These are phyloP conservation scores for Alternaria conjuncta DNA, from an alignment of 2,329 filamentous ascomycete species.

Conservation along the genomic window DNA sequence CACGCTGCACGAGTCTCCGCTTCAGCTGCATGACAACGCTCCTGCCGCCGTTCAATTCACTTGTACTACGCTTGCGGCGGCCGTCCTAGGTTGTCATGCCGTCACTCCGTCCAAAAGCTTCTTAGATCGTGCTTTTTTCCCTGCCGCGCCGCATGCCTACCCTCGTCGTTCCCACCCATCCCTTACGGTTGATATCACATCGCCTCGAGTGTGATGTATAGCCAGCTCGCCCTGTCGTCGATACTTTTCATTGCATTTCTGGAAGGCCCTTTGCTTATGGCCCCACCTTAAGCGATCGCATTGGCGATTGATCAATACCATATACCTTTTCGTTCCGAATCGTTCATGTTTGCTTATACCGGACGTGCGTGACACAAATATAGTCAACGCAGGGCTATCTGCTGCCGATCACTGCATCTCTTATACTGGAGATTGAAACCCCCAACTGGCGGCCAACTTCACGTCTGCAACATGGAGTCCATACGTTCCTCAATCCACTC, in stretches of 20 bases:
- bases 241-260: background rate
- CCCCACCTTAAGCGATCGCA: constrained; percentile 10
- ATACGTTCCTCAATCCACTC: constrained; percentile 23
- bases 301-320: constrained; percentile 3
- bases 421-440: constrained; percentile 9
- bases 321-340: constrained; percentile 8
- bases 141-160: background rate
- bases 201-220: background rate
- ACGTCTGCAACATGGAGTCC: constrained; percentile 28
- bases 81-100: constrained; percentile 23
- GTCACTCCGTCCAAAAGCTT: constrained; percentile 20
- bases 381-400: constrained; percentile 4
- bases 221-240: constrained; percentile 8
- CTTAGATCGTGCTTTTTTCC: constrained; percentile 1
- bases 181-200: background rate
- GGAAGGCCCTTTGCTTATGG: constrained; percentile 14
- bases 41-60: constrained; percentile 24
- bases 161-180: constrained; percentile 11
- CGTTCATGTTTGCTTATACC: constrained; percentile 21
- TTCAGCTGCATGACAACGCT: constrained; percentile 32
- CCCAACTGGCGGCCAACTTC: background rate
- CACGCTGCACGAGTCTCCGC: constrained; percentile 15
- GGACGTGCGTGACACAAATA: constrained; percentile 12
- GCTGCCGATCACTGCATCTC: background rate
- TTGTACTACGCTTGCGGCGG: constrained; percentile 22